These are phyloP conservation scores for Chaetomiaceae sp. DNA, from an alignment of 2,329 filamentous ascomycete genomes.

Conservation along the genomic window DNA sequence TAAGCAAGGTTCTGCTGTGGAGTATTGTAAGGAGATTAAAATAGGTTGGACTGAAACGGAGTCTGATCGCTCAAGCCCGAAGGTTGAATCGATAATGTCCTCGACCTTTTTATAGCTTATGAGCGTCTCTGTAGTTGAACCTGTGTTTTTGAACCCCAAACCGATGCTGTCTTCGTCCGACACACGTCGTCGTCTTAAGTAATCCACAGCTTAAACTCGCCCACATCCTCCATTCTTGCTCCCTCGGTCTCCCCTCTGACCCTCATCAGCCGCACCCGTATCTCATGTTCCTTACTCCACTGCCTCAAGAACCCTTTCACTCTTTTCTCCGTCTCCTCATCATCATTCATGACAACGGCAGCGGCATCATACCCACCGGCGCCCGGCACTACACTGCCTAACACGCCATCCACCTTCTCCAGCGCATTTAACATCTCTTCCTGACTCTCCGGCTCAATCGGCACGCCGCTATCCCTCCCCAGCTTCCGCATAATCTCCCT, in stretches of 20 bases:
- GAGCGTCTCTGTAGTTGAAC: background rate
- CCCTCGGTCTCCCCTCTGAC: conserved; percentile 73
- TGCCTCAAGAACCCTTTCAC: conserved; percentile 59
- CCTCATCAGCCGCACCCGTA: conserved; percentile 62
- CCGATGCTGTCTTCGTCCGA: no score
- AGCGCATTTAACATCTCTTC: conserved; percentile 78
- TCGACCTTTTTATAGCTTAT: no score
- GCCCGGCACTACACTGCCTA: conserved; percentile 88
- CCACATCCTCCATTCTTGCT: conserved; percentile 43
- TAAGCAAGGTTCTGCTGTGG: no score
- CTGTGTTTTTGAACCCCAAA: no score
- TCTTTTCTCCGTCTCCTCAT: conserved; percentile 55
- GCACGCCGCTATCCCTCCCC: conserved; percentile 69
- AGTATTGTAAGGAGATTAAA: no score
- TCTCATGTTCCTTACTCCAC: conserved; percentile 60
- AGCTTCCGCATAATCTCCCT: conserved; percentile 69
- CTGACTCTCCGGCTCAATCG: conserved; percentile 85
- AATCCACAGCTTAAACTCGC: conserved; percentile 44
- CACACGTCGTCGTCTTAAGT: conserved; percentile 3
- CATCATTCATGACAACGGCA: conserved; percentile 72
- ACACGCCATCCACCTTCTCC: conserved; percentile 65
- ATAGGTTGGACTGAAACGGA: no score
- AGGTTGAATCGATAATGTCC: no score
- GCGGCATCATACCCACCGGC: conserved; percentile 93
- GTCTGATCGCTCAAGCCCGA: no score